A percentile compares a stretch with the other conserved stretches of the same genome.
These are phyloP conservation scores for Trichoderma sp. DNA, from an alignment of 2,329 filamentous ascomycete genomes.

Conservation along the genomic window DNA sequence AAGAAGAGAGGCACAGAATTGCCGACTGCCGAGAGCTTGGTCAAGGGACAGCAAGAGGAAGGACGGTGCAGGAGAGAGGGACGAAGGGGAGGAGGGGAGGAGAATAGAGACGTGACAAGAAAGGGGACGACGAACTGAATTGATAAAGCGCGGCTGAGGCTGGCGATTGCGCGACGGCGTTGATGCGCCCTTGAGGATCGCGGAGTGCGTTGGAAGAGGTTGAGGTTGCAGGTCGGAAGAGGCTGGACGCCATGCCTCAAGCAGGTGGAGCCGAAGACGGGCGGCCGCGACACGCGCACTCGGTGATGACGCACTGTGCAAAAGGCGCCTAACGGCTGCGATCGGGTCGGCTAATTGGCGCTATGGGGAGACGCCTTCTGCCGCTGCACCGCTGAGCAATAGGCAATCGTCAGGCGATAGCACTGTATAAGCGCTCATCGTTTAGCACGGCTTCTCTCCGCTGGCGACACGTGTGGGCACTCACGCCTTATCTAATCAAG, in stretches of 20 bases:
- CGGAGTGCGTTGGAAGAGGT: conserved; percentile 18
- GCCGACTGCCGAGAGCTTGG: conserved; percentile 25
- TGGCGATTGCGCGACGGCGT: conserved; percentile 33
- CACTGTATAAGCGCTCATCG: neutral
- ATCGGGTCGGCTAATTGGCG: neutral
- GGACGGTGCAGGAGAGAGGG: conserved; percentile 26
- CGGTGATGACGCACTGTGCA: conserved; percentile 11
- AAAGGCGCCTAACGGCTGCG: neutral
- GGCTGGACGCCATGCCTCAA: conserved; percentile 21
- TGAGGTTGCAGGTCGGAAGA: conserved; percentile 29
- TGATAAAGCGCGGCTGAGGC: conserved; percentile 37
- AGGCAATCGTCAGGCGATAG: no score
- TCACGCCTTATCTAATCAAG: conserved; percentile 12
- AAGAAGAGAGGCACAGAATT: conserved; percentile 23
- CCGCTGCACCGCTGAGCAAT: neutral
- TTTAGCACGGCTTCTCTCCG: neutral
- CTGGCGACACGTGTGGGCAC: neutral
- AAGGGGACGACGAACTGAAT: conserved; percentile 41
- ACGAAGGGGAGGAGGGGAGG: conserved; percentile 28
- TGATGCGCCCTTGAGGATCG: conserved; percentile 30
- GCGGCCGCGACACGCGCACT: conserved; percentile 24
- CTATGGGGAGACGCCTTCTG: neutral
- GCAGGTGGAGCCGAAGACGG: conserved; percentile 28
- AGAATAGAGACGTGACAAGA: conserved; percentile 28
- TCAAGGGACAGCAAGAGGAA: conserved; percentile 20